Evolutionary conservation across 2,329 filamentous ascomycete species (phyloP), one percentile per base, ranked within the genome.

Genomic region (Penicillium griseofulvum): DNA sequence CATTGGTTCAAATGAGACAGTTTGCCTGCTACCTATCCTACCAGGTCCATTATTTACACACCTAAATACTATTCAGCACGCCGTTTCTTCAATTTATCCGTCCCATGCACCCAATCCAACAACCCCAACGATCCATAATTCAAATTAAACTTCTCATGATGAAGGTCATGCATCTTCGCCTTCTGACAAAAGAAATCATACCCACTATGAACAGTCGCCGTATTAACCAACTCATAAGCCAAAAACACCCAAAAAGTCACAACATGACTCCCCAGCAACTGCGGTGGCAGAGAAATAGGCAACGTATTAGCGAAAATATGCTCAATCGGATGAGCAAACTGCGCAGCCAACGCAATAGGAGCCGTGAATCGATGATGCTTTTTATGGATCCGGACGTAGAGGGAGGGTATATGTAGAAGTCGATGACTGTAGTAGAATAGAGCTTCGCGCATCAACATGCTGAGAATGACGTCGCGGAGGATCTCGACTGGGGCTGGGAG

Each of bases 391-490:
- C 68, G 68, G 11, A 67, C 67, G 70, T 84, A 85, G 6, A 83
- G 65, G 6, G 59, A 66, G 0, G 76, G 79, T 6, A 72, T 64
- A 67, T 85, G 82, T 5, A 85, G 71, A 3, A 81, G 61, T 7
- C 82, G 79, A 65, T 85, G 83, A 24, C 73, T 65, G 61, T 82
- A 83, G 71, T 85, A 85, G 68, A 85, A 85, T 17, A 81, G 60
- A 1, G 75, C 57, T 61, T 85, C 82, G 45, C 81, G 78, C 8
- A 76, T 58, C 8, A 78, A 58, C 3, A 76, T 59, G 50, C 74
- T 76, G 58, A 80, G 42, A 9, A 70, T 5, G 22, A 83, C 56
- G 60, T 84, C 76, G 7, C 66, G 61, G 1, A 66, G 34, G 38
- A 82, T 58, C 43, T 77, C 74, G 11, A 29, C 22, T 0, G 66